Evolutionary conservation across 2,329 filamentous ascomycete genomes (phyloP).

Genomic region (Colletotrichum tropicicola): DNA sequence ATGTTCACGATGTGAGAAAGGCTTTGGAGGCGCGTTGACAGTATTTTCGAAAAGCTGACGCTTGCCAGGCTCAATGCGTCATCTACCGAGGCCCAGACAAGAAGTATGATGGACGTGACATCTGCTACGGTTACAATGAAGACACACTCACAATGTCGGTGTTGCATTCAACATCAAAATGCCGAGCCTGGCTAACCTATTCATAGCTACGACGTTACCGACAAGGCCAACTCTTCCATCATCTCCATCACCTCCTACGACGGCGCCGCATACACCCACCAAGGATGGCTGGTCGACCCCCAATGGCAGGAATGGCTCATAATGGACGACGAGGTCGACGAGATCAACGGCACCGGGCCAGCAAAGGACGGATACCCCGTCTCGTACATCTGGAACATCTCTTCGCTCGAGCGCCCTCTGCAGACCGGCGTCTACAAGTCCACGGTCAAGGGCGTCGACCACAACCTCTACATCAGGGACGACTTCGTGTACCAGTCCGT

Average conservation of each 20-base stretch:
- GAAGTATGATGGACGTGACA: constrained; percentile 53
- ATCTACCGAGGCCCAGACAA: constrained; percentile 58
- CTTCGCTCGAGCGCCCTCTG: constrained; percentile 47
- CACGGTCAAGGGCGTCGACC: constrained; percentile 47
- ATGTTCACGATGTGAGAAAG: constrained; percentile 59
- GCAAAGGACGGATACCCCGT: constrained; percentile 52
- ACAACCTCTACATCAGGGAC: constrained; percentile 53
- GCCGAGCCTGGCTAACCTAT: neutral
- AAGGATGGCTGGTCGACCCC: constrained; percentile 60
- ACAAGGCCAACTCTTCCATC: constrained; percentile 55
- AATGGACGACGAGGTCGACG: constrained; percentile 60
- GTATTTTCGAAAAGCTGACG: neutral
- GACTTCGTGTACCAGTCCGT: constrained; percentile 54
- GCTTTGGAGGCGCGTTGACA: no score
- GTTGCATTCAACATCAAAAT: neutral
- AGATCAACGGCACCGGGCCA: constrained; percentile 46
- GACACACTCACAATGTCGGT: constrained; percentile 55
- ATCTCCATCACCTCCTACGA: constrained; percentile 63
- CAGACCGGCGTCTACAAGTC: constrained; percentile 52
- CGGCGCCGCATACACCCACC: constrained; percentile 65
- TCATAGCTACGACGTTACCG: constrained; percentile 54
- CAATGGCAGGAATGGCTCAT: constrained; percentile 48
- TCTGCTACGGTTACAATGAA: constrained; percentile 64
- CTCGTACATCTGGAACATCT: constrained; percentile 59
- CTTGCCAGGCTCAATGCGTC: constrained; percentile 58